These are phyloP conservation scores for Pseudocercospora musae DNA, from an alignment of 2,329 filamentous ascomycete species.

Conservation along the genomic window DNA sequence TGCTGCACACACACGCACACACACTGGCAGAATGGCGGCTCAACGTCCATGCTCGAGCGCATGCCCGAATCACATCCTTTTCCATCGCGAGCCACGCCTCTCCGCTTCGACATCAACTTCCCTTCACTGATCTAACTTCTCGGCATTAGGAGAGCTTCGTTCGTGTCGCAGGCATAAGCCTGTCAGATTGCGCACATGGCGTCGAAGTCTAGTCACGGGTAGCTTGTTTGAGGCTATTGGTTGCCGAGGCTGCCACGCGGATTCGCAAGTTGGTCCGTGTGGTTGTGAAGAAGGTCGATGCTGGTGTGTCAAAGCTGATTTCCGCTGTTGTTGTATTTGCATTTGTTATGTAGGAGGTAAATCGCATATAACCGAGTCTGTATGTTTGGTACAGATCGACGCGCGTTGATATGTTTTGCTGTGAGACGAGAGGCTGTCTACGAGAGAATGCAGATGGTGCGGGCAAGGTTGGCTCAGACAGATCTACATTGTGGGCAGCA, in stretches of 20 bases:
- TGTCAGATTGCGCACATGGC: background rate
- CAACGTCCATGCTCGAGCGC: background rate
- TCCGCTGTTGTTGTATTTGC: background rate
- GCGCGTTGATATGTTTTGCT: background rate
- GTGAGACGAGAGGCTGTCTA: background rate
- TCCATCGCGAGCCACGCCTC: background rate
- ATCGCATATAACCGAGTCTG: background rate
- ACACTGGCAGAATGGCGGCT: background rate
- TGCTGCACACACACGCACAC: background rate
- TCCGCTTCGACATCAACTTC: background rate
- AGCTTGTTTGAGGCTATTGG: background rate
- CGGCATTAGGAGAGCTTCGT: background rate
- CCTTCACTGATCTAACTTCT: background rate
- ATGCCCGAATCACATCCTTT: background rate
- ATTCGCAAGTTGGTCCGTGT: background rate
- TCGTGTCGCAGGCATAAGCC: background rate
- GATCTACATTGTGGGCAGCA: background rate
- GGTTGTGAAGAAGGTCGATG: background rate
- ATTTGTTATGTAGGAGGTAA: background rate
- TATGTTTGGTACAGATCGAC: background rate
- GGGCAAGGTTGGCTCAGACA: background rate
- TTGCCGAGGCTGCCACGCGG: background rate
- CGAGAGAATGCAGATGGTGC: background rate
- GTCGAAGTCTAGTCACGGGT: background rate
- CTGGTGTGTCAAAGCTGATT: background rate